Percentiles rank a stretch among this genome's conserved stretches.
Conservation (phyloP, 2,329 filamentous ascomycete species). For the Exutisphaerella laricina region DNA sequence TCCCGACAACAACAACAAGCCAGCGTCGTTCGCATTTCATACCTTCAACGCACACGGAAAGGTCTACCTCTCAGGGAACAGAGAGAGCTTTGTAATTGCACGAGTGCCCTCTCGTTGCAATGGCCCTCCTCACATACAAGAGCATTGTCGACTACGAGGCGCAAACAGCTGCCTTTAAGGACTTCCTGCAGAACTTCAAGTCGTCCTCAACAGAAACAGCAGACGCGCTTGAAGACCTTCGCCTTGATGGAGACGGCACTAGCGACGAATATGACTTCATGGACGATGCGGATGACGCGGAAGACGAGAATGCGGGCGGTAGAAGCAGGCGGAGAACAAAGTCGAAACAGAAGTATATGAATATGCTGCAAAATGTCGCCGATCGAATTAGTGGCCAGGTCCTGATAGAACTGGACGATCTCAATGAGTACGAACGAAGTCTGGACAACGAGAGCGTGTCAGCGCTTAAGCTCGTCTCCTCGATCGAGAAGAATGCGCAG, state of each 20-base stretch:
- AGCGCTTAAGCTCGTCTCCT: slow-evolving; percentile 65
- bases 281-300: slow-evolving; percentile 64
- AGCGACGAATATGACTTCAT: slow-evolving; percentile 92
- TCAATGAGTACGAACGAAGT: slow-evolving; percentile 74
- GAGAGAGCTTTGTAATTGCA: too few relatives aligned
- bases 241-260: slow-evolving; percentile 70
- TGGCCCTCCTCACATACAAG: slow-evolving; percentile 80
- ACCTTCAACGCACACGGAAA: neutral
- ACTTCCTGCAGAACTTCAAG: slow-evolving; percentile 86
- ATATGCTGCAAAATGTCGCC: slow-evolving; percentile 78
- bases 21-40: too few relatives aligned
- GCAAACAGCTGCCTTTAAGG: slow-evolving; percentile 84
- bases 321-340: slow-evolving; percentile 37
- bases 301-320: slow-evolving; percentile 40
- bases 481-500: slow-evolving; percentile 83
- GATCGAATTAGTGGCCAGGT: slow-evolving; percentile 74
- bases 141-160: slow-evolving; percentile 79
- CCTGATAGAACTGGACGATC: slow-evolving; percentile 81
- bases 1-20: too few relatives aligned
- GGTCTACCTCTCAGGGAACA: too few relatives aligned
- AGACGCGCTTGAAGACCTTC: slow-evolving; percentile 76
- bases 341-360: slow-evolving; percentile 77
- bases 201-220: slow-evolving; percentile 66
- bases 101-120: slow-evolving; percentile 39
- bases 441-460: slow-evolving; percentile 52